Percentiles rank a stretch among this genome's conserved stretches.
These are phyloP conservation scores for Phytophthora pseudosyringae DNA, from an alignment of 352 stramenopile species.

Conservation along the genomic window DNA sequence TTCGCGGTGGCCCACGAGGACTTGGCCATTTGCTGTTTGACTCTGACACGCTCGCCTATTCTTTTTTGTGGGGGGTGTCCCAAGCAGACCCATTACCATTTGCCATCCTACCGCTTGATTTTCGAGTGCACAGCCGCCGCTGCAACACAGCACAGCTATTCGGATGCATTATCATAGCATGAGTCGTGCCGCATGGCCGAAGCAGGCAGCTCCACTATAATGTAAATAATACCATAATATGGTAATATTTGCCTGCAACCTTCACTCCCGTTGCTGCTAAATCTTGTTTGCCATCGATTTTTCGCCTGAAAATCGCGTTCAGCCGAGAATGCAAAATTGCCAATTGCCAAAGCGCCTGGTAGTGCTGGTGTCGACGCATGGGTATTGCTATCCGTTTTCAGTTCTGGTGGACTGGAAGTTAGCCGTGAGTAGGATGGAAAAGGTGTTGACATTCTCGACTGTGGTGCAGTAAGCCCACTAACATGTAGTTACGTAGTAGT, in stretches of 20 bases:
- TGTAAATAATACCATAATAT: no score
- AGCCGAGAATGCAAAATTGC: not conserved
- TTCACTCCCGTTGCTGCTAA: not conserved
- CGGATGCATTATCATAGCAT: no score
- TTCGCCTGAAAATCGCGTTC: not conserved
- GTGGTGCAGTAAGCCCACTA: not conserved
- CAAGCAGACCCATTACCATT: not conserved
- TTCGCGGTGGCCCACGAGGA: not conserved
- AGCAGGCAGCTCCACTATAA: not conserved
- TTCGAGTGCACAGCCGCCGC: constrained; percentile 14
- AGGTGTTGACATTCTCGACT: constrained; percentile 17
- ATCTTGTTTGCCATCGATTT: not conserved
- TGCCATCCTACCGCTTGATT: constrained; percentile 11
- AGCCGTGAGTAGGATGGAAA: not conserved
- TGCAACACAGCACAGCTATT: not conserved
- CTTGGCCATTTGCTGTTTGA: constrained; percentile 14
- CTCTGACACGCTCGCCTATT: constrained; percentile 5
- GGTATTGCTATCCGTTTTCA: constrained; percentile 7
- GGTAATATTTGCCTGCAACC: constrained; percentile 1
- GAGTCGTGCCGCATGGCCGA: not conserved
- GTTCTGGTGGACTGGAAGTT: not conserved
- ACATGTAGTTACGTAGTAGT: not conserved
- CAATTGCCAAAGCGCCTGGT: not conserved
- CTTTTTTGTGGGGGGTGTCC: constrained; percentile 6
- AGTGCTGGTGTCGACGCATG: not conserved